Percentiles rank a stretch among this genome's conserved stretches.
Conservation (phyloP, 495 filamentous ascomycete genomes). For the Aspergillus saccharolyticus region DNA sequence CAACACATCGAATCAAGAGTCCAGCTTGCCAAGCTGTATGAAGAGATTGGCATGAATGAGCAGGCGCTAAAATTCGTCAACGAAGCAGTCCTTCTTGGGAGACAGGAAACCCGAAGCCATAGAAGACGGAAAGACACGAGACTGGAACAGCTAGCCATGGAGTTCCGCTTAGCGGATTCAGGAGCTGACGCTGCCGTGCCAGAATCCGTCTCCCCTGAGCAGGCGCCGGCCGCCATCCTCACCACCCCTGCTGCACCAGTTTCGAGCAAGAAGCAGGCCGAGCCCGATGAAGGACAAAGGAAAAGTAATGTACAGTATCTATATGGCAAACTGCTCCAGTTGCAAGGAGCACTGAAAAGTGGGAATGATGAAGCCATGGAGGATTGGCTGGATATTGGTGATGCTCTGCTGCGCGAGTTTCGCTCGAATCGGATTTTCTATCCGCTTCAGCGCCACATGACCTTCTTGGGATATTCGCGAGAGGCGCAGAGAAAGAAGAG, state of each 20-base stretch:
- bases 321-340: conserved; percentile 49
- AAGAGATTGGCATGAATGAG: conserved; percentile 59
- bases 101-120: conserved; percentile 34
- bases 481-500: conserved; percentile 43
- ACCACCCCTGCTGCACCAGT: conserved; percentile 18
- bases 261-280: conserved; percentile 13
- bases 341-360: conserved; percentile 44
- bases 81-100: conserved; percentile 61
- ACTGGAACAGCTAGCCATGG: conserved; percentile 39
- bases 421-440: conserved; percentile 72
- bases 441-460: conserved; percentile 62
- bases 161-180: conserved; percentile 29
- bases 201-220: neutral
- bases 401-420: conserved; percentile 74
- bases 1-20: conserved; percentile 67
- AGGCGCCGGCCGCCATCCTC: conserved; percentile 14
- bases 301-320: conserved; percentile 52
- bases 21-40: conserved; percentile 74
- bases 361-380: conserved; percentile 50
- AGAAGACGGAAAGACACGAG: conserved; percentile 37
- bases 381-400: conserved; percentile 71
- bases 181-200: neutral
- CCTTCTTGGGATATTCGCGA: conserved; percentile 60
- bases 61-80: conserved; percentile 70
- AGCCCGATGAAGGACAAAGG: conserved; percentile 36